These are phyloP conservation scores for Phyllosticta citriasiana DNA, from an alignment of 2,329 filamentous ascomycete genomes.

Conservation along the genomic window DNA sequence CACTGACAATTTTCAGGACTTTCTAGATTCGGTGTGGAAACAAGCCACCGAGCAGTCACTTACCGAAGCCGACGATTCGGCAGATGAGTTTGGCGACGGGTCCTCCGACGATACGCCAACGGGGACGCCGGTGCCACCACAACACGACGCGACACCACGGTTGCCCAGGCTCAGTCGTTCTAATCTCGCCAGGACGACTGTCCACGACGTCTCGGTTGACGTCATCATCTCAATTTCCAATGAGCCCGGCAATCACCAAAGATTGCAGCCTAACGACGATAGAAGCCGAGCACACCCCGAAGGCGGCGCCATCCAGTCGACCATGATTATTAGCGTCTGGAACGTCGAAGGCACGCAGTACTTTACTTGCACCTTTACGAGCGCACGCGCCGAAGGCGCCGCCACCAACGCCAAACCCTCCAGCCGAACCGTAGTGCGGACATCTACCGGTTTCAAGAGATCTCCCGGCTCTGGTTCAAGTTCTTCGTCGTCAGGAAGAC, in stretches of 20 bases:
- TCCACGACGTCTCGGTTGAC: conserved; percentile 55
- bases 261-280: not conserved
- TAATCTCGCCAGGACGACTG: conserved; percentile 30
- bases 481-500: conserved; percentile 26
- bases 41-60: conserved; percentile 19
- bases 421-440: conserved; percentile 34
- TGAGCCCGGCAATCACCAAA: conserved; percentile 15
- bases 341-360: conserved; percentile 57
- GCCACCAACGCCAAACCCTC: conserved; percentile 11
- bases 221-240: conserved; percentile 52
- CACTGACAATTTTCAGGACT: conserved; percentile 20
- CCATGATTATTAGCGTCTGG: conserved; percentile 71
- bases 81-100: not conserved
- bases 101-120: conserved; percentile 8
- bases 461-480: conserved; percentile 28
- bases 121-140: conserved; percentile 10
- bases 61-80: not conserved
- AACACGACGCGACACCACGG: conserved; percentile 8
- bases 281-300: not conserved
- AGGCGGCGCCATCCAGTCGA: conserved; percentile 44
- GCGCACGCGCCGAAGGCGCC: conserved; percentile 24
- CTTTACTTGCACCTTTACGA: conserved; percentile 68
- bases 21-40: conserved; percentile 34
- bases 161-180: conserved; percentile 23
- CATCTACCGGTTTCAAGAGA: conserved; percentile 27